Base-by-base conservation (phyloP, 441 rosid genomes). In the Mallotus japonicus region DNA sequence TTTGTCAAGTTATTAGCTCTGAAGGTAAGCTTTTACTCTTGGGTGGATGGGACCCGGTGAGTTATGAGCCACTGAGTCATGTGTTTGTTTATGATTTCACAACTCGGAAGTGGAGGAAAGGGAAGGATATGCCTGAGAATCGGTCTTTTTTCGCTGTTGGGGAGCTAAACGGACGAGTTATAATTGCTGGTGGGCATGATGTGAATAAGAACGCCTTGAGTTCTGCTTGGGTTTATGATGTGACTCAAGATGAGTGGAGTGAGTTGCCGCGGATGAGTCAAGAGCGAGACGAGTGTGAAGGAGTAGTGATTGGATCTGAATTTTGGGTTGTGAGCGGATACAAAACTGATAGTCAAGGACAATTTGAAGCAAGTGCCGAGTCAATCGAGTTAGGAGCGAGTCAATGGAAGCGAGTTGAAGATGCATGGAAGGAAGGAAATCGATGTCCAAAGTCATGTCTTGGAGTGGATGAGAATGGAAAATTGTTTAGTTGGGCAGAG, bases 241-340 rank as follows among this genome's bases (percentile, higher is more conserved):
- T 82, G 69, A 14, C 17, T 12, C 13, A 24, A 1, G 83, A 87
- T 78, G 77, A 81, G 80, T 87, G 93, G 91, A 67, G 42, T 0
- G 81, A 82, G 80, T 62, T 87, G 75, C 56, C 77, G 0, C 57
- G 47, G 71, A 75, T 87, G 87, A 79, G 83, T 22, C 84, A 80
- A 69, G 90, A 79, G 65, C 80, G 88, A 73, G 93, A 87, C 74
- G 86, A 85, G 86, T 86, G 91, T 62, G 85, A 82, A 37, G 85
- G 83, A 5, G 66, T 85, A 9, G 82, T 79, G 12, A 68, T 77
- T 9, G 90, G 85, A 58, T 54, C 79, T 1, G 76, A 76, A 70
- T 81, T 89, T 16, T 87, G 87, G 88, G 89, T 76, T 4, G 88
- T 89, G 22, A 83, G 93, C 32, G 89, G 91, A 47, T 87, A 86